Evolutionary conservation across 257 asterid genomes (phyloP), one percentile per base, ranked within the genome.

Genomic region (Fraxinus anomala): DNA sequence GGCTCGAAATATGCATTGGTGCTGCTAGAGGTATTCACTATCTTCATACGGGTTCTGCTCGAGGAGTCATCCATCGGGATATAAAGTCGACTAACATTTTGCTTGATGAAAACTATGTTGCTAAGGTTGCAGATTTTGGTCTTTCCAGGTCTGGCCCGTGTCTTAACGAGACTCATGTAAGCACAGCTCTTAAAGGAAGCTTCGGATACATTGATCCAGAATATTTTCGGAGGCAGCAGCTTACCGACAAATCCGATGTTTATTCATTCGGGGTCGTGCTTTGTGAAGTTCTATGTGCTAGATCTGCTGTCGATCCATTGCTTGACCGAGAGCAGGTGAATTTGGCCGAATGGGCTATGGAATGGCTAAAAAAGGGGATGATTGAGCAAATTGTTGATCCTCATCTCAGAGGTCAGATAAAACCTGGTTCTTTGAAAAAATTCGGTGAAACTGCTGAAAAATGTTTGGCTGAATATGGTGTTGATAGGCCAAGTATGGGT

Each of bases 181-280:
- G 77, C 77, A 73, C 77, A 21, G 77, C 44, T 31, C 68, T 73
- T 30, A 73, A 73, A 54, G 77, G 77, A 26, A 73, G 77, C 21
- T 73, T 73, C 19, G 77, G 77, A 13, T 73, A 73, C 21, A 61
- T 73, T 19, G 76, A 73, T 33, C 77, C 77, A 51, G 77, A 73
- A 19, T 73, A 73, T 54, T 73, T 73, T 33, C 24, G 68, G 68
- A 49, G 77, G 77, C 77, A 51, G 28, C 68, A 63, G 33, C 69
- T 63, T 63, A 63, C 69, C 5, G 69, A 63, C 31, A 63, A 63
- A 63, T 63, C 69, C 2, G 69, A 63, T 26, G 69, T 63, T 26
- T 63, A 63, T 63, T 63, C 69, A 63, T 63, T 63, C 1, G 69
- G 77, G 19, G 77, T 73, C 2, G 77, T 73, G 77, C 77, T 73